Base-by-base conservation (phyloP, 495 filamentous ascomycete genomes). In the Penicillium turbatum region DNA sequence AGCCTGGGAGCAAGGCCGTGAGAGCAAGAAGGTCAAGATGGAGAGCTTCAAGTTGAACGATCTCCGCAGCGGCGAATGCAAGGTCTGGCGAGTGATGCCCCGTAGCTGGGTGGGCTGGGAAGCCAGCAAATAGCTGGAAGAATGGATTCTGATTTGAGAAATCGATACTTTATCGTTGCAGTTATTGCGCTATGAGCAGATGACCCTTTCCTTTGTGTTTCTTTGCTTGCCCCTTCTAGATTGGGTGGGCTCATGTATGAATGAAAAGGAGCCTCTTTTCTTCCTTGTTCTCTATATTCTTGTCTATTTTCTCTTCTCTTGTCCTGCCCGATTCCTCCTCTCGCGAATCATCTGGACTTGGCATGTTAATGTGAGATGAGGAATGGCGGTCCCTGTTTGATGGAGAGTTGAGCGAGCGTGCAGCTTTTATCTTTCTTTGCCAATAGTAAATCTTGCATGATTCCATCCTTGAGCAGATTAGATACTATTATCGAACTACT, bases 21-120 rank as follows among this genome's bases (percentile, higher is more conserved):
- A 97, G 72, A 92, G 85, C 66, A 93, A 86, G 73, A 97, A 97
- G 75, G 88, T 95, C 34, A 95, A 92, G 75, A 72, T 88, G 51
- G 92, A 97, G 76, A 91, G 89, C 68, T 97, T 88, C 67, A 91
- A 92, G 74, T 76, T 98, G 46, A 90, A 89, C 34, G 93, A 98
- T 73, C 63, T 98, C 62, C 79, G 88, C 66, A 92, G 86, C 70
- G 93, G 93, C 10, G 93, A 98, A 75, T 90, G 96, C 58, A 96
- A 95, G 76, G 90, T 97, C 54, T 98, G 93, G 93, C 83, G 93
- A 53, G 89, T 95, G 31, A 92, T 97, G 84, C 88, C 88, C 11
- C 81, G 89, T 57, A 84, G 79, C 56, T 97, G 92, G 91, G 85
- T 97, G 40, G 89, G 92, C 30, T 97, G 92, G 92, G 85, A 83